Evolutionary conservation across 1,284 basidiomycete species (phyloP), one percentile per base, ranked within the genome.

Genomic region (Neolentinus lepideus): DNA sequence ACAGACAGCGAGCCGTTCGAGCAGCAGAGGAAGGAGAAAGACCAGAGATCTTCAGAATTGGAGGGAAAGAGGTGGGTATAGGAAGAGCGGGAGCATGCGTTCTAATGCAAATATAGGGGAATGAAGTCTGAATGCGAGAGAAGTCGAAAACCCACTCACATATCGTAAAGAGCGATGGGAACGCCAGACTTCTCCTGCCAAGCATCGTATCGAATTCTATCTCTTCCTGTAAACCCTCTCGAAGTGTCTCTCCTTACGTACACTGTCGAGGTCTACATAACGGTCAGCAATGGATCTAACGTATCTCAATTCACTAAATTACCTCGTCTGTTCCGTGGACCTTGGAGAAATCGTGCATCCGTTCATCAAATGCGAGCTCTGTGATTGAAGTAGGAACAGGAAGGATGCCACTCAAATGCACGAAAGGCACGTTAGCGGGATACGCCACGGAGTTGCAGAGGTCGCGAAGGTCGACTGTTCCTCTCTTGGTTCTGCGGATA

Each of bases 361-460:
- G 65, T 54, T 57, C 57, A 10, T 67, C 69, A 25, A 75, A 66
- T 48, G 52, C 48, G 33, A 54, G 54, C 29, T 60, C 58, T 45
- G 63, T 52, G 56, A 66, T 54, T 24, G 66, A 56, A 9, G 63
- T 64, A 1, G 60, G 50, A 16, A 78, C 60, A 1, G 81, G 83
- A 50, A 84, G 73, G 2, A 72, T 64, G 8, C 88, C 88, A 52
- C 69, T 68, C 12, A 91, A 73, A 45, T 81, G 72, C n/a, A 75
- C 76, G 59, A 89, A 81, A 12, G 76, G 77, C 52, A 77, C 77
- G 45, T 73, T 71, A 27, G 76, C 79, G 22, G 77, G 71, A 71
- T 76, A 78, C 61, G 81, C 83, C 47, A 90, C 70, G 50, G 78
- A 74, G 2, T 70, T 64, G 27, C 72, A 75, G 38, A 83, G 62